These are phyloP conservation scores for Abrus precatorius DNA, from an alignment of 306 rosid genomes.

Conservation along the genomic window DNA sequence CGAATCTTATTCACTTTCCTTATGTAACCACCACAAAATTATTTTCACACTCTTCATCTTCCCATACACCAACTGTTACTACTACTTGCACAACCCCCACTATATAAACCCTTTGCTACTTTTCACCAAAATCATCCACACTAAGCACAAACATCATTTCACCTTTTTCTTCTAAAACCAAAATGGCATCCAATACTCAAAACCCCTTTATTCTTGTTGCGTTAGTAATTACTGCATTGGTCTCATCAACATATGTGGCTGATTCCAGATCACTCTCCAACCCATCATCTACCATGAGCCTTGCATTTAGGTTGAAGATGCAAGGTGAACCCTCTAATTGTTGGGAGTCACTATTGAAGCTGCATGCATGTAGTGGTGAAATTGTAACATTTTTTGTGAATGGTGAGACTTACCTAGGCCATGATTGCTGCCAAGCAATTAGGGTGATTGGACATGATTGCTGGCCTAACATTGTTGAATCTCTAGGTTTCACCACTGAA, in stretches of 20 bases:
- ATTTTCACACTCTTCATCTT: too few relatives aligned
- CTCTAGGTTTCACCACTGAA: constrained; percentile 67
- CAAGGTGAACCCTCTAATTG: constrained; percentile 58
- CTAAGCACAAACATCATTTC: not conserved
- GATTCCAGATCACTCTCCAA: constrained; percentile 36
- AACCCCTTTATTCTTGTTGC: not conserved
- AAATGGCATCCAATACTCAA: constrained; percentile 30
- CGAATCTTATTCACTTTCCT: too few relatives aligned
- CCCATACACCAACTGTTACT: too few relatives aligned
- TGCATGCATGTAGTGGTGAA: constrained; percentile 72
- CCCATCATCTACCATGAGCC: constrained; percentile 10
- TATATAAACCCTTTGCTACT: not conserved
- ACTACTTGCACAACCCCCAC: too few relatives aligned
- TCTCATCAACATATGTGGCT: constrained; percentile 8
- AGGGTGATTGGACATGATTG: constrained; percentile 63
- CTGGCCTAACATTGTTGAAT: constrained; percentile 69
- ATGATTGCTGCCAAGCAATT: constrained; percentile 66
- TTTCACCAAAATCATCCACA: not conserved
- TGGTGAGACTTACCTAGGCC: constrained; percentile 66
- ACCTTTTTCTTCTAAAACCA: not conserved
- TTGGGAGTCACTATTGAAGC: constrained; percentile 68
- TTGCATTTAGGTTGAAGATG: constrained; percentile 56
- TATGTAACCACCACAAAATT: too few relatives aligned
- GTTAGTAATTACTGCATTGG: constrained; percentile 2
- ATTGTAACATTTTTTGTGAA: constrained; percentile 66